phyloP scores from a whole-genome alignment of 2,329 filamentous ascomycete genomes.

The Ceratocystis cacaofunesta region DNA sequence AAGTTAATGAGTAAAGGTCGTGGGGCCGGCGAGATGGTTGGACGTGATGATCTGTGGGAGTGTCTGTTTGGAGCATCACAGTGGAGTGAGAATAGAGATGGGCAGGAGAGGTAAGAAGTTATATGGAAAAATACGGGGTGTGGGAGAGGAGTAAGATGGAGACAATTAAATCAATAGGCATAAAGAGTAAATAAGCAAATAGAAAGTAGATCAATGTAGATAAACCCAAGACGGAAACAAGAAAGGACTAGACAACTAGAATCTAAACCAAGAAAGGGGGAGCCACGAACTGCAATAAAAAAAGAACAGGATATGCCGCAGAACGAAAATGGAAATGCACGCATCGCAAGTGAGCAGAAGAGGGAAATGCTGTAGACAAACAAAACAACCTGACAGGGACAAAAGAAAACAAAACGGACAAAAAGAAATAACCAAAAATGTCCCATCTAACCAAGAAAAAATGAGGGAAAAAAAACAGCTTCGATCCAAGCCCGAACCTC shows the following conservation, averaged over 20 bases:
- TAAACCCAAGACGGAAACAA: not conserved
- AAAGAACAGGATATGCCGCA: not conserved
- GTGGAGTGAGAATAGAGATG: not conserved
- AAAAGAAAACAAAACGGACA: not conserved
- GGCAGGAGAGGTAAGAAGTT: not conserved
- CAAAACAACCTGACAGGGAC: not conserved
- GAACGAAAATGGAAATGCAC: not conserved
- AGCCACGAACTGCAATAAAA: not conserved
- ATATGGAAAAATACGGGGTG: not conserved
- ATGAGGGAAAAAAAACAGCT: not conserved
- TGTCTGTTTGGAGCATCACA: not conserved
- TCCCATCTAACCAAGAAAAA: not conserved
- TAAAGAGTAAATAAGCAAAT: not conserved
- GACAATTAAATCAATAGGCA: not conserved
- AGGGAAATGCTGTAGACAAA: not conserved
- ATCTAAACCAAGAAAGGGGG: not conserved
- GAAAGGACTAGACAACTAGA: not conserved
- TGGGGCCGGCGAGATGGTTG: not conserved
- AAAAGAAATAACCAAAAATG: not conserved
- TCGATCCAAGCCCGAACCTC: not conserved
- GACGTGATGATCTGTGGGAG: not conserved
- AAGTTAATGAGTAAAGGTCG: not conserved
- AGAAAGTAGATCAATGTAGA: no score
- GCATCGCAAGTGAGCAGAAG: not conserved
- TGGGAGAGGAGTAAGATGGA: not conserved